Base-by-base conservation (phyloP, 495 filamentous ascomycete genomes). In the Trichoderma asperelloides region DNA sequence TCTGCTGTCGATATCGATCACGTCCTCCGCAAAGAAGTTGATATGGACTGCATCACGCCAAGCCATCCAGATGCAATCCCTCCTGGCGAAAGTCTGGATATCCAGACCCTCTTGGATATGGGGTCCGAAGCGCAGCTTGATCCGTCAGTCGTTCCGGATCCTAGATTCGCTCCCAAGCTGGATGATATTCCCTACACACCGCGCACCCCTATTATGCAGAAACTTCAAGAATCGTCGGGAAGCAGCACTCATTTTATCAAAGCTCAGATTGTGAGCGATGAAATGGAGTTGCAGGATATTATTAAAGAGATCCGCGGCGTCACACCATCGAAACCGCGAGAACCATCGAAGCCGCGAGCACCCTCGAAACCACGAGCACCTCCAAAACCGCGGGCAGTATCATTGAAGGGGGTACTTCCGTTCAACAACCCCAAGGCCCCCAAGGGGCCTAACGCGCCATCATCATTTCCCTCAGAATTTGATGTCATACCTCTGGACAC, bases 21-120 rank as follows among this genome's bases (percentile, higher is more conserved):
- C 67, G 92, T 98, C 11, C 83, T 98, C 18, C 88, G 95, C 43
- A 98, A 98, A 74, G 95, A 98, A 73, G 96, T 98, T 23, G 88
- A 98, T 73, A 96, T 98, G 91, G 90, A 96, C 72, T 98, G 95
- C 74, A 76, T 97, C 62, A 98, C 95, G 1, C 95, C 96, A 11
- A 93, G 89, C 47, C 90, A 98, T 72, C 87, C 85, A 0, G 76
- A 83, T 28, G 84, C 86, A 45, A 97, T 98, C 63, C 86, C 91
- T 0, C 90, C 87, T 9, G 95, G 95, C 39, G 93, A 98, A 78
- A 90, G 84, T 66, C 71, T 98, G 25, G 91, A 93, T 73, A 97
- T 98, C 62, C 69, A 74, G 18, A 77, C 87, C 43, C 84, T 98
- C 3, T 81, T 98, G 12, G 82, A 83, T 2, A 92, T 89, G 73